Conservation (phyloP, 495 filamentous ascomycete species). For the Tuber microsphaerosporum region DNA sequence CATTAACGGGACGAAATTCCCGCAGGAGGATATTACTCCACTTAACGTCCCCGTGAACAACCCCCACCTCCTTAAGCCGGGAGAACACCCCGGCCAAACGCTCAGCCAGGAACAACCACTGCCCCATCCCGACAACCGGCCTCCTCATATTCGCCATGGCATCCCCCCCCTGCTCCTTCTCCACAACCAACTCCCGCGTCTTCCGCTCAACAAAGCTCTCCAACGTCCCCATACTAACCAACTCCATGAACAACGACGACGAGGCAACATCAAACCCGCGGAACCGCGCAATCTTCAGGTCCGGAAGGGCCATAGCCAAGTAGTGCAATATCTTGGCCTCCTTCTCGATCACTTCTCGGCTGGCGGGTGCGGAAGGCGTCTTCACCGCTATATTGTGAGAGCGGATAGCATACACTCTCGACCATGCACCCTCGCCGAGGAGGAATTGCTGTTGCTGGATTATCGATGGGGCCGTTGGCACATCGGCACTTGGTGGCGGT, state of each 20-base stretch:
- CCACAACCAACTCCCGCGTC: neutral
- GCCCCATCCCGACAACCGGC: constrained; percentile 26
- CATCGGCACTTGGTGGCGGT: neutral
- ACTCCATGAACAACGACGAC: constrained; percentile 22
- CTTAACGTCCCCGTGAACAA: constrained; percentile 40
- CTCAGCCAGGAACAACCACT: constrained; percentile 36
- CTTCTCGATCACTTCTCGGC: constrained; percentile 15
- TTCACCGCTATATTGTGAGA: constrained; percentile 27
- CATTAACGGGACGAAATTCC: neutral
- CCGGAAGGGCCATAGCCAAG: constrained; percentile 11
- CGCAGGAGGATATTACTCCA: constrained; percentile 37
- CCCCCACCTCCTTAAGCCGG: constrained; percentile 20
- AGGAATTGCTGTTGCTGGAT: constrained; percentile 4
- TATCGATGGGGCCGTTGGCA: neutral
- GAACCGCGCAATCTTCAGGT: constrained; percentile 20
- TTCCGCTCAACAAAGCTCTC: constrained; percentile 2
- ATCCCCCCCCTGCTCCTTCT: neutral
- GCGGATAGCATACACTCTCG: constrained; percentile 16
- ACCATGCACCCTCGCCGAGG: constrained; percentile 37
- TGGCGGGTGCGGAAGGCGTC: constrained; percentile 12
- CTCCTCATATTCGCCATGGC: constrained; percentile 3
- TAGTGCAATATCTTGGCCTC: constrained; percentile 35
- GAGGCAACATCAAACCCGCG: constrained; percentile 27
- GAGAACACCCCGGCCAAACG: constrained; percentile 20
- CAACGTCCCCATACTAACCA: constrained; percentile 22